Conservation (phyloP, 2,329 filamentous ascomycete species). For the Beauveria asiatica region DNA sequence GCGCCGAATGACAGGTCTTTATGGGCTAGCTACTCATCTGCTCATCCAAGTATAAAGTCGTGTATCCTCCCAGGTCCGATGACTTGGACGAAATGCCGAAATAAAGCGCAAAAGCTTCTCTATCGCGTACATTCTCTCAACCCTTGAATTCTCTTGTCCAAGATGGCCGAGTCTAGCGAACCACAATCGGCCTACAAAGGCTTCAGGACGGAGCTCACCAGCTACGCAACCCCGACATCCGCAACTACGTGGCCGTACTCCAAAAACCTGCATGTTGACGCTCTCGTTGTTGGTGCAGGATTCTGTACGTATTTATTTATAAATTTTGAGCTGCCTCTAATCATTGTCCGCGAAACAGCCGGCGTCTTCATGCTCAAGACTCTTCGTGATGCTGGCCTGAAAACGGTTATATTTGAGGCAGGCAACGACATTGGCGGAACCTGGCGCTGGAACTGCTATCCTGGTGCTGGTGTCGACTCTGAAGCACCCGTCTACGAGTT, state of each 20-base stretch:
- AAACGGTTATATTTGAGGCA: slow-evolving; percentile 36
- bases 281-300: slow-evolving; percentile 16
- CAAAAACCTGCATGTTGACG: slow-evolving; percentile 8
- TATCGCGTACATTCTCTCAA: too few relatives aligned
- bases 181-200: not conserved
- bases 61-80: too few relatives aligned
- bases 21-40: too few relatives aligned
- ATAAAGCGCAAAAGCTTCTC: too few relatives aligned
- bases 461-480: slow-evolving; percentile 37
- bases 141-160: not conserved
- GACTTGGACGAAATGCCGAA: too few relatives aligned
- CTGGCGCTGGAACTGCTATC: slow-evolving; percentile 44
- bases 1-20: too few relatives aligned
- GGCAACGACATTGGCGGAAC: slow-evolving; percentile 37
- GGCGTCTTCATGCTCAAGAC: slow-evolving; percentile 36
- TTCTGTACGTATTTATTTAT: not conserved
- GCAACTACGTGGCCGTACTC: not conserved
- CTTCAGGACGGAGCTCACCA: not conserved
- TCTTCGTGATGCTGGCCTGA: slow-evolving; percentile 36
- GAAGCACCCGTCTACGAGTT: slow-evolving; percentile 39
- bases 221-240: not conserved
- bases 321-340: not conserved
- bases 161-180: not conserved
- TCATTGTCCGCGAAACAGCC: not conserved
- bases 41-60: too few relatives aligned